Conservation (phyloP, 345 rosid species). For the Arabis hirsuta region DNA sequence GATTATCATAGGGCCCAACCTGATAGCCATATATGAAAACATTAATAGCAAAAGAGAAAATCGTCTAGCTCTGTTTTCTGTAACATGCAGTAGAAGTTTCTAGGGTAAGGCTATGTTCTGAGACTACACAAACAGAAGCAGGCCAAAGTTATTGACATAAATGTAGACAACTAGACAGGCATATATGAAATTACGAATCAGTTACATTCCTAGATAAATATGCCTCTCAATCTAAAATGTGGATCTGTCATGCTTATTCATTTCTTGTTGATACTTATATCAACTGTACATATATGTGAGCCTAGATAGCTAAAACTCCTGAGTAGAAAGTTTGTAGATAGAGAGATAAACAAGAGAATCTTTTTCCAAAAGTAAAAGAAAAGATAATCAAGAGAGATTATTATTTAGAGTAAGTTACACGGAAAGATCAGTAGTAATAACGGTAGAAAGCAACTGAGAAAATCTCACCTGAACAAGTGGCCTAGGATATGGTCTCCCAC, state of each 20-base stretch:
- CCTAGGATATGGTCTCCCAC: constrained; percentile 56
- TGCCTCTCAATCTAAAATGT: constrained; percentile 22
- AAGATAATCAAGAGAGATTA: not conserved
- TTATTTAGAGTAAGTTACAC: not conserved
- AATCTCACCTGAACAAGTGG: constrained; percentile 63
- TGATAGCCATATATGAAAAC: constrained; percentile 44
- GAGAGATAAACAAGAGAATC: not conserved
- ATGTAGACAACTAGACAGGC: not conserved
- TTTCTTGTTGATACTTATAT: not conserved
- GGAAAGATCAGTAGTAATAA: constrained; percentile 2
- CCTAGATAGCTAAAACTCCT: not conserved
- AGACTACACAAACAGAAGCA: constrained; percentile 16
- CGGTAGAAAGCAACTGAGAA: constrained; percentile 17
- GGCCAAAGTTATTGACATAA: not conserved
- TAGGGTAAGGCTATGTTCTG: constrained; percentile 14
- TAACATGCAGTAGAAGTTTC: constrained; percentile 24
- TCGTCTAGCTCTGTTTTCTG: constrained; percentile 9
- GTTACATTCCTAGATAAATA: constrained; percentile 11
- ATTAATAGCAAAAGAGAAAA: constrained; percentile 29
- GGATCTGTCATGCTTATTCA: constrained; percentile 16
- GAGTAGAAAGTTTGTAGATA: not conserved
- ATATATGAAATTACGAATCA: not conserved
- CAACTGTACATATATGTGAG: not conserved
- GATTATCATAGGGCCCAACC: constrained; percentile 90
- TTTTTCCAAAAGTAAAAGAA: constrained; percentile 6